Evolutionary conservation across 1,139 yeast genomes (phyloP).

Genomic region (Komagataea norvegica): DNA sequence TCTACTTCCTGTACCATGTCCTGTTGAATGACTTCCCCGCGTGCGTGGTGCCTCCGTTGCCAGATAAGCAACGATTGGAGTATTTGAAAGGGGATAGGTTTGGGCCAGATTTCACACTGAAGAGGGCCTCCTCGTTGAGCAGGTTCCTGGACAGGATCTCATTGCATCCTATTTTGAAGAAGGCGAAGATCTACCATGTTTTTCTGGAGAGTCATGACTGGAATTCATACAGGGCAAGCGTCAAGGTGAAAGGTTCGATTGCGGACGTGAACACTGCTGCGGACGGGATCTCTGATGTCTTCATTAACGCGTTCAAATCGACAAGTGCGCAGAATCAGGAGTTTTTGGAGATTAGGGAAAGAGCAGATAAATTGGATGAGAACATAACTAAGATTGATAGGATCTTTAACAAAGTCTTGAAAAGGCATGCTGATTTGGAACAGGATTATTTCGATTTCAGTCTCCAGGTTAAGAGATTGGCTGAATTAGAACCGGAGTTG

Average conservation of each 20-base stretch:
- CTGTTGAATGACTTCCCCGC: slow-evolving; percentile 77
- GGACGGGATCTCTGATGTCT: slow-evolving; percentile 64
- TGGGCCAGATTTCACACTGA: slow-evolving; percentile 71
- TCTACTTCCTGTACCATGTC: slow-evolving; percentile 71
- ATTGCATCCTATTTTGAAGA: slow-evolving; percentile 65
- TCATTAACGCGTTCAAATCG: slow-evolving; percentile 87
- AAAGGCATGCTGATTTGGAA: slow-evolving; percentile 68
- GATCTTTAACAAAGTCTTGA: slow-evolving; percentile 66
- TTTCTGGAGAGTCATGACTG: slow-evolving; percentile 82
- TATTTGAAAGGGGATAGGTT: slow-evolving; percentile 94
- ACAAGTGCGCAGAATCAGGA: slow-evolving; percentile 73
- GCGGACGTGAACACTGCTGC: slow-evolving; percentile 17
- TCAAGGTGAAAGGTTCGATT: slow-evolving; percentile 39
- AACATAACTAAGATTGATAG: slow-evolving; percentile 75
- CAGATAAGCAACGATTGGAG: slow-evolving; percentile 87
- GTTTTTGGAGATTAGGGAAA: slow-evolving; percentile 77
- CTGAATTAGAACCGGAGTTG: slow-evolving; percentile 43
- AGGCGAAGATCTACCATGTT: slow-evolving; percentile 66
- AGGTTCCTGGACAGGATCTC: slow-evolving; percentile 71
- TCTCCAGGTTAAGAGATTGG: slow-evolving; percentile 62
- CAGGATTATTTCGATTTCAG: slow-evolving; percentile 71
- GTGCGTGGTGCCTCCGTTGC: slow-evolving; percentile 85
- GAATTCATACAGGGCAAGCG: slow-evolving; percentile 69
- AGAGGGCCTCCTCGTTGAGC: slow-evolving; percentile 78
- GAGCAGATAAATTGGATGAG: slow-evolving; percentile 78